phyloP scores from a whole-genome alignment of 2,329 filamentous ascomycete genomes.

The Botryosphaeria dothidea region DNA sequence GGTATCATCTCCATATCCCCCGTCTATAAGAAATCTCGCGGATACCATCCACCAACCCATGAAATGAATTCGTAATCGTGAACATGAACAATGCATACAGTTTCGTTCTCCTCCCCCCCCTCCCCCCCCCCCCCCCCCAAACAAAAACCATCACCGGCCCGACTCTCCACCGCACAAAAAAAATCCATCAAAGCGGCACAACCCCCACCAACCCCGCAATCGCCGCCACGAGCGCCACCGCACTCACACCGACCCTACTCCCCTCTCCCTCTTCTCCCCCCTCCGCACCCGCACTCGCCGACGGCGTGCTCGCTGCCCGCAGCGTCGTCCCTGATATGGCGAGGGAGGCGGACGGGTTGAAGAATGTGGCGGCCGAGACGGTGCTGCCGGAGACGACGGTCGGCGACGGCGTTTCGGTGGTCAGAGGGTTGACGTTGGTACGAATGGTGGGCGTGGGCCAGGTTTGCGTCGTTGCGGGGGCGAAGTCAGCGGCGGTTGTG shows the following conservation, averaged over 20 bases:
- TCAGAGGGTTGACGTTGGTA: neutral
- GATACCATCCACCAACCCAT: too few relatives aligned
- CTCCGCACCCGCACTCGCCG: neutral
- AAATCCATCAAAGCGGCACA: neutral
- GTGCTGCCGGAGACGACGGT: neutral
- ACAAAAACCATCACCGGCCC: too few relatives aligned
- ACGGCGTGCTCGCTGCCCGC: neutral
- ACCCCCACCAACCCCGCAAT: neutral
- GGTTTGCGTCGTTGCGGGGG: neutral
- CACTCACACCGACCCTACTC: neutral
- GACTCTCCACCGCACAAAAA: too few relatives aligned
- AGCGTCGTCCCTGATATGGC: neutral
- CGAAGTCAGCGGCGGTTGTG: neutral
- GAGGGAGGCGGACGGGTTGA: neutral
- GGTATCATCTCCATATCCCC: too few relatives aligned
- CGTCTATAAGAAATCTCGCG: too few relatives aligned
- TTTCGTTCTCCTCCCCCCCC: neutral
- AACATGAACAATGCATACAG: too few relatives aligned
- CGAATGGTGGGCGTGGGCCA: neutral
- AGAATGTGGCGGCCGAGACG: neutral
- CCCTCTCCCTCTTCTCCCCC: neutral
- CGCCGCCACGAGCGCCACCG: neutral
- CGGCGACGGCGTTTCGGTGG: neutral
- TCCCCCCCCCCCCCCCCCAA: neutral
- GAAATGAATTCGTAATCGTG: too few relatives aligned